Conservation (phyloP, 345 rosid genomes). For the Bruguiera parviflora region DNA sequence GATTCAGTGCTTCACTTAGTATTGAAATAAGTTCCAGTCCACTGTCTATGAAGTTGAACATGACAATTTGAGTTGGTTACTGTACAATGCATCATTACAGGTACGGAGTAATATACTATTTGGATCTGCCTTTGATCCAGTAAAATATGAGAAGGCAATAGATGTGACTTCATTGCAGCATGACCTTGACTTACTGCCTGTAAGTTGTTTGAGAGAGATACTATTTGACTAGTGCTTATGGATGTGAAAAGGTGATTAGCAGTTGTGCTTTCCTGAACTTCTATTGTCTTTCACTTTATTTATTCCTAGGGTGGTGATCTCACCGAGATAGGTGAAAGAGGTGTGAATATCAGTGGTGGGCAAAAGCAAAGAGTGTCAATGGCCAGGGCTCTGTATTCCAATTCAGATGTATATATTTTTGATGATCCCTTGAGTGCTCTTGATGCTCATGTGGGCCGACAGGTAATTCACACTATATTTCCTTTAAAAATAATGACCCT, state of each 20-base stretch:
- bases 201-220: conserved; percentile 38
- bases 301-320: conserved; percentile 90
- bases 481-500: not conserved
- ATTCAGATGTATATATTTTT: conserved; percentile 85
- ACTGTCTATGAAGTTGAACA: conserved; percentile 7
- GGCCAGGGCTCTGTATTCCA: conserved; percentile 95
- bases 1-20: not conserved
- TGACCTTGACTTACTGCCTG: conserved; percentile 89
- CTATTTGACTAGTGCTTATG: conserved; percentile 10
- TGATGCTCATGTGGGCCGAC: conserved; percentile 97
- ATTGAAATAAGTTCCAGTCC: conserved; percentile 1
- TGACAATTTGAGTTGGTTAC: conserved; percentile 11
- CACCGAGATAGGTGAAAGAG: conserved; percentile 99
- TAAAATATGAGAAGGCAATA: conserved; percentile 74
- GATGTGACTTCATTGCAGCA: conserved; percentile 89
- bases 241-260: conserved; percentile 7
- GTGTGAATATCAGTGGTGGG: conserved; percentile 99
- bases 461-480: conserved; percentile 45
- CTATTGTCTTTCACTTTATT: conserved; percentile 23
- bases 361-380: conserved; percentile 99
- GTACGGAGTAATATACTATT: conserved; percentile 91
- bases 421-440: conserved; percentile 99
- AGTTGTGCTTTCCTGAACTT: conserved; percentile 15
- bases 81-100: conserved; percentile 35
- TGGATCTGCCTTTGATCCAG: conserved; percentile 75